Evolutionary conservation across 352 stramenopile genomes (phyloP), one percentile per base, ranked within the genome.

Genomic region (Thalassiosira exigua): DNA sequence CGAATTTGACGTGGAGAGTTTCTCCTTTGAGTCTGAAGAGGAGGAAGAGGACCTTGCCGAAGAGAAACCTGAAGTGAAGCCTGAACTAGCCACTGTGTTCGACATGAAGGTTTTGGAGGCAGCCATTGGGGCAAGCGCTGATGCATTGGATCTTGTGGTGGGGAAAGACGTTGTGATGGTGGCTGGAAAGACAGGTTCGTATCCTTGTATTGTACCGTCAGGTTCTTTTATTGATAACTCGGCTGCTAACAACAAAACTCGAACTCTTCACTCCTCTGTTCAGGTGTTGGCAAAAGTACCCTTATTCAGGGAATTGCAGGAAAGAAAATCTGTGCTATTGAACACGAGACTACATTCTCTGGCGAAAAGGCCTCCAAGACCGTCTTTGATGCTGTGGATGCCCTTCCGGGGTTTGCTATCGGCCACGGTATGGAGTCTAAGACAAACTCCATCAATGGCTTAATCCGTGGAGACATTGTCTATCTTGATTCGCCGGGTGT

Each of bases 251-350:
- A 9, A 9, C n/a, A 57, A 57, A 9, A 30, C 30, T 59, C 3
- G 51, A 59, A 3, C 19, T 59, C 19, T 59, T 30, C 32, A n/a
- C 21, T 59, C 32, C 19, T 19, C 32, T 59, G n/a, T 30, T 30
- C 7, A 68, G 60, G 83, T 29, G 73, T 75, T 14, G 84, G 80
- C 0, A 90, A 90, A 51, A 44, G 22, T 30, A 80, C 71, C 17
- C 62, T 90, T 0, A 82, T 88, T 44, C 79, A 90, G 67, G 79
- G 75, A n/a, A 84, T 90, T 58, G 79, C 84, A 62, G 79, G 79
- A 52, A 90, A 86, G 26, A 48, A 44, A 2, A 84, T 86, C 29
- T 5, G 59, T 12, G 19, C 29, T 48, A 42, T 46, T 36, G 30
- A 41, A 4, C 51, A 79, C 48, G 69, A 64, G 52, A 59, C 69